A percentile compares a stretch with the other conserved stretches of the same genome.
phyloP scores from a whole-genome alignment of 2,329 filamentous ascomycete species.

The Rhytidhysteron rufulum region DNA sequence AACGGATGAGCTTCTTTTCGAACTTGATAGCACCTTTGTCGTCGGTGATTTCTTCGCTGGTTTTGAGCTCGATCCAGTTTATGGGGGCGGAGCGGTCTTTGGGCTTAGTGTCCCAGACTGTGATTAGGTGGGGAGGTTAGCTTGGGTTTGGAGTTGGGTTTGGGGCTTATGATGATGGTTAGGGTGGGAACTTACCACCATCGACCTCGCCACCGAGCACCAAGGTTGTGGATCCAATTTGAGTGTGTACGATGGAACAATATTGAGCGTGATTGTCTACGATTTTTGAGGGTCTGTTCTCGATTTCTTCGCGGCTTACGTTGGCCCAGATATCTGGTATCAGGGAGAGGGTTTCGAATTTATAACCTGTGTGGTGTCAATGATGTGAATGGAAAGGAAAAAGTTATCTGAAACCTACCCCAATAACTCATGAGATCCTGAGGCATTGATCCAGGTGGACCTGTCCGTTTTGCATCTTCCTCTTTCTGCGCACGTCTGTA shows the following conservation, averaged over 20 bases:
- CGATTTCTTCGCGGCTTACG: slow-evolving; percentile 71
- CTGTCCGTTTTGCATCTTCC: slow-evolving; percentile 15
- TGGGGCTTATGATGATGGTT: slow-evolving; percentile 7
- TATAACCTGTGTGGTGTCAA: slow-evolving; percentile 75
- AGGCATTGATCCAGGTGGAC: slow-evolving; percentile 53
- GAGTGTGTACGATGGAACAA: slow-evolving; percentile 88
- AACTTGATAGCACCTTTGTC: slow-evolving; percentile 70
- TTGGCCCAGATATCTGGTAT: slow-evolving; percentile 71
- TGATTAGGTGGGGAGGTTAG: neutral
- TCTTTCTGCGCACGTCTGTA: slow-evolving; percentile 59
- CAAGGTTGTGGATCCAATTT: slow-evolving; percentile 70
- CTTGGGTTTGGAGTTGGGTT: neutral
- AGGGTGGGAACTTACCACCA: slow-evolving; percentile 56
- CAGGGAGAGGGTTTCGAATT: slow-evolving; percentile 85
- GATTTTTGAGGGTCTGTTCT: slow-evolving; percentile 63
- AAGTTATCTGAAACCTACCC: slow-evolving; percentile 52
- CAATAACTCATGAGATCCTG: slow-evolving; percentile 88
- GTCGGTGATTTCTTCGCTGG: slow-evolving; percentile 65
- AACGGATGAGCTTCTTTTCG: slow-evolving; percentile 87
- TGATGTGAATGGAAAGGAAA: neutral
- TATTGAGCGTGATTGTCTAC: slow-evolving; percentile 94
- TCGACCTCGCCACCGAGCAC: slow-evolving; percentile 93
- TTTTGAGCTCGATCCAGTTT: slow-evolving; percentile 96
- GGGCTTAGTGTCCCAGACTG: slow-evolving; percentile 83
- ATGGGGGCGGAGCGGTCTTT: slow-evolving; percentile 57